Base-by-base conservation (phyloP, 176 grass and related monocot genomes). In the Dactylis glomerata region DNA sequence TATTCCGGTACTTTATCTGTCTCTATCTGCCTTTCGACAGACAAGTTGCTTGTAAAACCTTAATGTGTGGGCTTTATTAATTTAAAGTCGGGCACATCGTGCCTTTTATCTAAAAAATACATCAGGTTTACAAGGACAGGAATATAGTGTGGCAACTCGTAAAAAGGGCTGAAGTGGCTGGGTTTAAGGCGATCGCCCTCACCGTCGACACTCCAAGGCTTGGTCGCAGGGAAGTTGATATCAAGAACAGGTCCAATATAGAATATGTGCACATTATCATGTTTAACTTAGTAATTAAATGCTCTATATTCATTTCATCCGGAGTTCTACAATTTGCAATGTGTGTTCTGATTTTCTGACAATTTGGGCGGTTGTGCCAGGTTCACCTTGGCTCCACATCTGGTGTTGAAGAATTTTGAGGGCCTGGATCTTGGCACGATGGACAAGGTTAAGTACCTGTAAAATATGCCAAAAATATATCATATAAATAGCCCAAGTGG, bases 141-240 rank as follows among this genome's bases (percentile, higher is more conserved):
- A 92, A 88, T 77, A 80, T 95, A 63, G 95, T 95, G 15, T 81
- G 72, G 23, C 92, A 95, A 50, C 86, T 97, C 1, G 88, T 95
- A 12, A 89, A 50, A 82, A 94, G 91, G 86, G 95, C 95, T 77
- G 95, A 97, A 69, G 86, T 84, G 83, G 92, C 95, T 50, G 92
- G 95, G 4, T 98, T 86, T 28, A 98, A 95, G 82, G 95, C 95
- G 30, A 95, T 98, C 44, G 89, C 87, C 3, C 92, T 98, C 47
- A 98, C 95, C 6, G 92, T 98, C 6, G 95, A 98, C 41, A 93
- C 95, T 45, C 92, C 92, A 5, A 92, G 83, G 79, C 87, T 98
- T 22, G 95, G 92, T 19, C 86, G 95, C 28, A 91, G 92, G 69
- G 95, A 95, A 93, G 75, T 91, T 51, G 92, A 95, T 68, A 98